A percentile compares a stretch with the other conserved stretches of the same genome.
These are phyloP conservation scores for Phytopythium vexans DNA, from an alignment of 352 stramenopile genomes.

Conservation along the genomic window DNA sequence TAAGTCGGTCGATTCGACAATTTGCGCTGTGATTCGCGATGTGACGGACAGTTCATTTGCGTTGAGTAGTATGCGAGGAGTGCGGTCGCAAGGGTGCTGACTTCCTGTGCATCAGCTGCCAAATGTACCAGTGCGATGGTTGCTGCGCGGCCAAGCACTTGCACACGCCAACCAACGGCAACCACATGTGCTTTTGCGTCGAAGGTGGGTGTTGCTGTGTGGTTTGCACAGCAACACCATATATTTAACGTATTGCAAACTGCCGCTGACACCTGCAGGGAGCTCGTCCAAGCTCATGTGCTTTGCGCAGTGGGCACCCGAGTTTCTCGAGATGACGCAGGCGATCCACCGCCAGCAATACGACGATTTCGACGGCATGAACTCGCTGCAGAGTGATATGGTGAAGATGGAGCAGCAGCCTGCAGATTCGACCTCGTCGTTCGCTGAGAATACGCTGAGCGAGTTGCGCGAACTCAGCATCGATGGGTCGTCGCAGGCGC, in stretches of 20 bases:
- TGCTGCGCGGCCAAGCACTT: slow-evolving; percentile 47
- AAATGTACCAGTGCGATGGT: slow-evolving; percentile 48
- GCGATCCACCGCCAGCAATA: slow-evolving; percentile 17
- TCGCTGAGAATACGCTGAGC: neutral
- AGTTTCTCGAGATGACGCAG: slow-evolving; percentile 46
- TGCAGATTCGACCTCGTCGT: neutral
- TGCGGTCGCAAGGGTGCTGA: slow-evolving; percentile 38
- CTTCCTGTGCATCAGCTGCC: slow-evolving; percentile 58
- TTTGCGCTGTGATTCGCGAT: neutral
- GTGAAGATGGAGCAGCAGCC: slow-evolving; percentile 1
- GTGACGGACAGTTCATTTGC: neutral
- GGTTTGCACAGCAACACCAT: neutral
- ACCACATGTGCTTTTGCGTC: slow-evolving; percentile 55
- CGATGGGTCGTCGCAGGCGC: neutral
- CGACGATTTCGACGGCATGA: too few relatives aligned
- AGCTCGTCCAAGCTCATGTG: slow-evolving; percentile 34
- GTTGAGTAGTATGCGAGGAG: slow-evolving; percentile 40
- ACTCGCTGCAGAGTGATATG: neutral
- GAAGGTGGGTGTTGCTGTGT: slow-evolving; percentile 33
- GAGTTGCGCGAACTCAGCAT: slow-evolving; percentile 2
- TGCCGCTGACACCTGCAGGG: slow-evolving; percentile 12
- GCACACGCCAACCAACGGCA: slow-evolving; percentile 11
- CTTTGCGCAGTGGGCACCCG: slow-evolving; percentile 39
- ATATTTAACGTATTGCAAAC: too few relatives aligned
- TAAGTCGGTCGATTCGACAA: slow-evolving; percentile 8